phyloP scores from a whole-genome alignment of 306 rosid genomes.

The Casuarina equisetifolia region DNA sequence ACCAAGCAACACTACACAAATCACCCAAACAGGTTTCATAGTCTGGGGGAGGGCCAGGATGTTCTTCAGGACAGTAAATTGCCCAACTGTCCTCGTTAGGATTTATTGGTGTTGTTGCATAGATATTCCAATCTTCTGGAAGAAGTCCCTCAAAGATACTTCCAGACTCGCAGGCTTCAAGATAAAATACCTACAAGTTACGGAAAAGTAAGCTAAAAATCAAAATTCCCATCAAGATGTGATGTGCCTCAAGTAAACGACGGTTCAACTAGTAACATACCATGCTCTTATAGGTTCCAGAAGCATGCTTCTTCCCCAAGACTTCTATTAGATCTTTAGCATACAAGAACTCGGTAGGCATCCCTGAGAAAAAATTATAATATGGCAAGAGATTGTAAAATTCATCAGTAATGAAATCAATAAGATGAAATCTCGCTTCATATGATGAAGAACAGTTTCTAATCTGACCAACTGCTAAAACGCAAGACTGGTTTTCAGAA shows the following conservation, averaged over 20 bases:
- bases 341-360: conserved; percentile 72
- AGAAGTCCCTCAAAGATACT: conserved; percentile 96
- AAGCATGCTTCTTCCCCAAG: conserved; percentile 72
- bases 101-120: conserved; percentile 85
- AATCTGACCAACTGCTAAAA: not conserved
- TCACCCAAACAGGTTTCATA: conserved; percentile 86
- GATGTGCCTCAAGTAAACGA: conserved; percentile 14
- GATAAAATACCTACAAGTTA: conserved; percentile 75
- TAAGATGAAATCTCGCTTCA: not conserved
- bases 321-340: conserved; percentile 67
- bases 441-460: not conserved
- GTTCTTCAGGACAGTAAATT: conserved; percentile 84
- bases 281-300: conserved; percentile 75
- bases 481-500: not conserved
- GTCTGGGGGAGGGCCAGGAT: conserved; percentile 82
- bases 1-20: conserved; percentile 90
- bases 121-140: conserved; percentile 72
- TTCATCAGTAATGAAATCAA: not conserved
- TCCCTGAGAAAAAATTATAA: conserved; percentile 43
- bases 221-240: conserved; percentile 6
- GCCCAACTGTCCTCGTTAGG: conserved; percentile 96
- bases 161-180: conserved; percentile 96
- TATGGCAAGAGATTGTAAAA: not conserved
- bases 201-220: conserved; percentile 19
- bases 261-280: conserved; percentile 41